These are phyloP conservation scores for Diaporthe eres DNA, from an alignment of 2,329 filamentous ascomycete species.

Conservation along the genomic window DNA sequence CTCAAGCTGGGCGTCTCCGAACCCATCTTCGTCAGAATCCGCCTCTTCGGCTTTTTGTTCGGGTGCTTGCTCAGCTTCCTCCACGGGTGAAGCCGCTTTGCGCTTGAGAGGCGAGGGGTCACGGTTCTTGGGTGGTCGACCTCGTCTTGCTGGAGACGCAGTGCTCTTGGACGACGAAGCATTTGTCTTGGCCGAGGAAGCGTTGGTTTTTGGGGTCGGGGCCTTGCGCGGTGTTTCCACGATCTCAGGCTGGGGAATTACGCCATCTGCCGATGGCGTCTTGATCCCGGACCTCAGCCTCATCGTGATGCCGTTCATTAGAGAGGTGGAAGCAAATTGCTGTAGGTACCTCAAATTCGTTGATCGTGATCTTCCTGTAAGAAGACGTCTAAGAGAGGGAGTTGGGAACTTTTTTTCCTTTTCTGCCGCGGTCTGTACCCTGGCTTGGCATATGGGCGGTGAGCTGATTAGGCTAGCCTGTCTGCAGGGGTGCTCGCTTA, in stretches of 20 bases:
- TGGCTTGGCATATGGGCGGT: conserved; percentile 30
- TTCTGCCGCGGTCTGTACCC: conserved; percentile 36
- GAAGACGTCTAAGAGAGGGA: not conserved
- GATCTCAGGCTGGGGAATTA: conserved; percentile 29
- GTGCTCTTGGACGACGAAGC: conserved; percentile 1
- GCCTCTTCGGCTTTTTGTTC: not conserved
- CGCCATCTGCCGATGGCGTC: conserved; percentile 40
- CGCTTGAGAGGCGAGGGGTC: conserved; percentile 67
- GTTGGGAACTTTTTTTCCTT: conserved; percentile 44
- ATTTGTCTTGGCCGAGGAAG: conserved; percentile 8
- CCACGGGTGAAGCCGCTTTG: conserved; percentile 67
- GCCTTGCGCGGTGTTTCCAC: conserved; percentile 32
- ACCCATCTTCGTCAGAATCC: conserved; percentile 70
- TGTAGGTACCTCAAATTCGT: not conserved
- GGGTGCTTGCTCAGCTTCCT: conserved; percentile 59
- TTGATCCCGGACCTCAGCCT: conserved; percentile 41
- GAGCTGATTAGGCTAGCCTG: conserved; percentile 2
- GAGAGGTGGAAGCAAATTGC: conserved; percentile 14
- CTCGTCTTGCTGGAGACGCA: conserved; percentile 23
- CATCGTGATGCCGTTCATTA: conserved; percentile 36
- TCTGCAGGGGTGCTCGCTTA: conserved; percentile 17
- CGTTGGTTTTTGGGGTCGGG: conserved; percentile 23
- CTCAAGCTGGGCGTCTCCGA: conserved; percentile 67
- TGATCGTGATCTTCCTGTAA: not conserved
- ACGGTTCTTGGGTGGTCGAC: conserved; percentile 22